A percentile compares a stretch with the other conserved stretches of the same genome.
phyloP scores from a whole-genome alignment of 306 rosid species.

The Herpetospermum pedunculosum region DNA sequence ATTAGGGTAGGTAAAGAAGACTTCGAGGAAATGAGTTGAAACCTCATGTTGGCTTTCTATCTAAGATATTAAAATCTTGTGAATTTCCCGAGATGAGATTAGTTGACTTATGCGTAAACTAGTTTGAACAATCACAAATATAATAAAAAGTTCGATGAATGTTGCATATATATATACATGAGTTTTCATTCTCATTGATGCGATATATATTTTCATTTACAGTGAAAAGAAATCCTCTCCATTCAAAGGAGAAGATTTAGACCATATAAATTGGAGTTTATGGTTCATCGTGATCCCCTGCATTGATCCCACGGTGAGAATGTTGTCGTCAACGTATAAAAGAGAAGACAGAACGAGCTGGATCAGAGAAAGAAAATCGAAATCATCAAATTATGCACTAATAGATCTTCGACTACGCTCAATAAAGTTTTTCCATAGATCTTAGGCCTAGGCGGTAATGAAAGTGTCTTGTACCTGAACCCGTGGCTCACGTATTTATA shows the following conservation, averaged over 20 bases:
- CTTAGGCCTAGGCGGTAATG: too few relatives aligned
- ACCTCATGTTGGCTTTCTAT: background rate
- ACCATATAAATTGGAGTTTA: background rate
- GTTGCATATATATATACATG: background rate
- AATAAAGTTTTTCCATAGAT: too few relatives aligned
- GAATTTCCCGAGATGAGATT: background rate
- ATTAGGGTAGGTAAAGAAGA: background rate
- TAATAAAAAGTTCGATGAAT: background rate
- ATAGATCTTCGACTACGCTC: too few relatives aligned
- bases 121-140: background rate
- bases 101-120: background rate
- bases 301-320: too few relatives aligned
- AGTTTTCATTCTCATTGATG: background rate
- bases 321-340: too few relatives aligned
- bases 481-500: too few relatives aligned
- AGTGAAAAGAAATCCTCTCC: background rate
- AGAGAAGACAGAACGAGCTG: too few relatives aligned
- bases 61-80: background rate
- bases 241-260: background rate
- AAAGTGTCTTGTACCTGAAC: too few relatives aligned
- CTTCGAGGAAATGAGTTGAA: background rate
- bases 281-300: background rate
- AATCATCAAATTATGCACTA: too few relatives aligned
- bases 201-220: background rate
- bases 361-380: too few relatives aligned